These are phyloP conservation scores for Aegilops longissima DNA, from an alignment of 176 grass and related monocot genomes.

Conservation along the genomic window DNA sequence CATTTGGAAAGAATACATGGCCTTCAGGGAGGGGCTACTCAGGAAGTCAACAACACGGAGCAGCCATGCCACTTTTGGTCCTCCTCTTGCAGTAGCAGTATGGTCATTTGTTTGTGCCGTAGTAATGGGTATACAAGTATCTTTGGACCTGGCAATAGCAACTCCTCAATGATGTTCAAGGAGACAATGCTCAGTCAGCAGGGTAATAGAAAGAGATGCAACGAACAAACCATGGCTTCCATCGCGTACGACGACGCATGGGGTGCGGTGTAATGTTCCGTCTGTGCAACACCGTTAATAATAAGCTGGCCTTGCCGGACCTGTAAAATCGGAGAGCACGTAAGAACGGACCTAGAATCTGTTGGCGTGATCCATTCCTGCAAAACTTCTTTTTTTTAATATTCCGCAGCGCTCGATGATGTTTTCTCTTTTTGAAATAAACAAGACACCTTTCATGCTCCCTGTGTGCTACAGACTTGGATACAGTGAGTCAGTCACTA, in stretches of 20 bases:
- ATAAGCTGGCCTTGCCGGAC: constrained; percentile 50
- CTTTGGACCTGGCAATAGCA: constrained; percentile 58
- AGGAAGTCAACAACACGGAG: constrained; percentile 68
- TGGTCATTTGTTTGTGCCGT: not conserved
- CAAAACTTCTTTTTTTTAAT: not conserved
- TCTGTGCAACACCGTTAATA: constrained; percentile 47
- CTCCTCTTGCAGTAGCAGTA: constrained; percentile 21
- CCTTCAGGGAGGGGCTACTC: constrained; percentile 22
- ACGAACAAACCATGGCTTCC: constrained; percentile 48
- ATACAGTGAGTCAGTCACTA: too few species aligned
- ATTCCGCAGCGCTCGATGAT: not conserved
- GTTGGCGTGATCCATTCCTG: not conserved
- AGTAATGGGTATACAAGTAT: not conserved
- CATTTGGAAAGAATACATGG: not conserved
- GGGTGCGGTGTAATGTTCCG: constrained; percentile 25
- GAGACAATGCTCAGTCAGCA: constrained; percentile 44
- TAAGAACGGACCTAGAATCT: too few species aligned
- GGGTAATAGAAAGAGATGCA: constrained; percentile 11
- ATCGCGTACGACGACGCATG: constrained; percentile 26
- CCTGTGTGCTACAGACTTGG: too few species aligned
- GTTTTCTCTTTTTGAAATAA: not conserved
- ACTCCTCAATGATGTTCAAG: constrained; percentile 67
- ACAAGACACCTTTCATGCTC: not conserved
- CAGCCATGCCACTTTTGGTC: constrained; percentile 49
- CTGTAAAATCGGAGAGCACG: not conserved